These are phyloP conservation scores for Penicillium glabrum DNA, from an alignment of 2,329 filamentous ascomycete genomes.

Conservation along the genomic window DNA sequence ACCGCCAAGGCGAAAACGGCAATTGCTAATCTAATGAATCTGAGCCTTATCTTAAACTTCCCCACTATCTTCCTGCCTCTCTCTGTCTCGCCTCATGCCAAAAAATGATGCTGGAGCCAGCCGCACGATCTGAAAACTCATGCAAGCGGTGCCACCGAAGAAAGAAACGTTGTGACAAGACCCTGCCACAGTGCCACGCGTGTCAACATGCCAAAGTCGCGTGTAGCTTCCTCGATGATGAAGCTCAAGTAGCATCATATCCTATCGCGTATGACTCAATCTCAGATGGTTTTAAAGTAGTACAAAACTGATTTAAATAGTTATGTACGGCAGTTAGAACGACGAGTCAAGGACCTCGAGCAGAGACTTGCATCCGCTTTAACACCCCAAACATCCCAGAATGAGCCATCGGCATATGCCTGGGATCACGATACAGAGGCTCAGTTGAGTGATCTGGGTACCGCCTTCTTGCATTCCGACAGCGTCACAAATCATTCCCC, in stretches of 20 bases:
- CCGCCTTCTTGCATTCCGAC: neutral
- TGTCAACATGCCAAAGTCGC: slow-evolving; percentile 37
- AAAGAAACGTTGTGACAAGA: slow-evolving; percentile 47
- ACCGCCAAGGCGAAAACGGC: neutral
- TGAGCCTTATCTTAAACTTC: slow-evolving; percentile 3
- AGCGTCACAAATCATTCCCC: neutral
- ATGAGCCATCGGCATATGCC: neutral
- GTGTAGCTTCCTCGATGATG: slow-evolving; percentile 45
- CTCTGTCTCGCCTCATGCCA: neutral
- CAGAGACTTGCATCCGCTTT: slow-evolving; percentile 13
- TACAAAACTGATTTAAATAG: slow-evolving; percentile 10
- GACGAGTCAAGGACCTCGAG: slow-evolving; percentile 26
- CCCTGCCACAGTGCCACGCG: slow-evolving; percentile 41
- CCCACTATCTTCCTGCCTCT: neutral
- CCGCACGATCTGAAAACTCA: slow-evolving; percentile 28
- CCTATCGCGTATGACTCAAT: slow-evolving; percentile 38
- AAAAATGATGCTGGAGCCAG: slow-evolving; percentile 18
- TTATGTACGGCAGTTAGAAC: slow-evolving; percentile 38
- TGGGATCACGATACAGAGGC: slow-evolving; percentile 2
- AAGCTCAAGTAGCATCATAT: slow-evolving; percentile 41
- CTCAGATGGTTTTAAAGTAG: neutral
- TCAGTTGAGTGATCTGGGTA: neutral
- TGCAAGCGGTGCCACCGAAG: slow-evolving; percentile 45
- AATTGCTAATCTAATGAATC: neutral
- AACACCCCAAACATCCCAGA: slow-evolving; percentile 6